Evolutionary conservation across 768 basidiomycete species (phyloP), one percentile per base, ranked within the genome.

Genomic region (Mycena galopus): DNA sequence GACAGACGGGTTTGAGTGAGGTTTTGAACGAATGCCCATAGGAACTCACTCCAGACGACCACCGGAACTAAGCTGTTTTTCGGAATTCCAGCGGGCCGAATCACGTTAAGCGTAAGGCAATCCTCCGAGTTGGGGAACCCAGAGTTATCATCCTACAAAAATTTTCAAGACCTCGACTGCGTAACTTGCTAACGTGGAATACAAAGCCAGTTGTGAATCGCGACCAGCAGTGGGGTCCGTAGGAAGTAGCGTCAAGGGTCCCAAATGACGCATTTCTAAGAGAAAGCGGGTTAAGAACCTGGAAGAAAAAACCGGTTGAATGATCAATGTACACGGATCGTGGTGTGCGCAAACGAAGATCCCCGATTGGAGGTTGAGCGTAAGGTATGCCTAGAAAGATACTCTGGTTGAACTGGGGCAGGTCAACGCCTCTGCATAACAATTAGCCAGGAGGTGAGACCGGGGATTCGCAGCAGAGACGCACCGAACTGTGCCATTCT

Each of bases 321-420:
- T 29, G 56, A 2, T 55, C 63, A 35, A 72, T 81, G 37, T 79
- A 78, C 62, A 84, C 69, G 33, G 73, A 77, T 25, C 72, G 77
- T n/a, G 83, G 82, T 16, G 79, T 77, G 44, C 81, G 69, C 74
- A 81, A 81, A 19, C 83, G 78, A n/a, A 83, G 74, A 55, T 82
- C 72, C 7, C 80, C 80, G 4, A 83, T 58, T 4, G 83, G 83
- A 19, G 83, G 78, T 64, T 83, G 78, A 21, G 80, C 83, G 59
- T 80, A 84, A 0, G 81, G 83, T 16, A 84, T 81, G 37, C 80
- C 80, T 7, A 81, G 79, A 72, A 79, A 84, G 71, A 82, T 80
- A n/a, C 73, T 75, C 42, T 83, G 82, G 21, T 75, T 66, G 32
- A 76, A 75, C 64, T 79, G 74, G 3, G 73, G 73, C 14, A 74